Evolutionary conservation across 2,329 filamentous ascomycete genomes (phyloP).

Genomic region (Sclerotinia borealis): DNA sequence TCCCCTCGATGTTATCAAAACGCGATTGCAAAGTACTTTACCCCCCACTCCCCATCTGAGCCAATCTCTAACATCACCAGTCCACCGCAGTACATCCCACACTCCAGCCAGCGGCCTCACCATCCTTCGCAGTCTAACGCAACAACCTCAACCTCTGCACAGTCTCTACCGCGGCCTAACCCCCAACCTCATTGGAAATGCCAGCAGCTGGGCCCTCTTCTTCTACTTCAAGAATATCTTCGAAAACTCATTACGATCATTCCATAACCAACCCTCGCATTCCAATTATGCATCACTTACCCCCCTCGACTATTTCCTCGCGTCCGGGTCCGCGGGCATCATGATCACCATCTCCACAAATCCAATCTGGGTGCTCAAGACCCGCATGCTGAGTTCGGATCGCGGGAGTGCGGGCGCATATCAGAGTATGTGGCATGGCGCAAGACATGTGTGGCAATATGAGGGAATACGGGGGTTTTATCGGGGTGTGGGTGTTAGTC

Average conservation of each 20-base stretch:
- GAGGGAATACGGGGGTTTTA: conserved; percentile 83
- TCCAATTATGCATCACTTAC: conserved; percentile 15
- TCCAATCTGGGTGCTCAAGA: conserved; percentile 97
- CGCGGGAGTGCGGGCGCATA: conserved; percentile 72
- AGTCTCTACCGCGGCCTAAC: conserved; percentile 85
- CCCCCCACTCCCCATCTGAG: conserved; percentile 34
- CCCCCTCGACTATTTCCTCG: conserved; percentile 67
- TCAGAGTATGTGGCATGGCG: conserved; percentile 66
- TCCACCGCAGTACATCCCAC: conserved; percentile 43
- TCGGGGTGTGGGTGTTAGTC: conserved; percentile 72
- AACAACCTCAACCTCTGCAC: conserved; percentile 50
- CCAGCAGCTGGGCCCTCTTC: conserved; percentile 84
- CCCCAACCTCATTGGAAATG: conserved; percentile 88
- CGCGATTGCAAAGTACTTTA: conserved; percentile 73
- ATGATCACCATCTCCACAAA: conserved; percentile 81
- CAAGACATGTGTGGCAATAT: conserved; percentile 55
- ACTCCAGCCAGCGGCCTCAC: conserved; percentile 44
- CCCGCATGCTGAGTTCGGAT: conserved; percentile 88
- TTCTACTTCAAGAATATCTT: conserved; percentile 67
- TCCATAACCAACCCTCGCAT: conserved; percentile 19
- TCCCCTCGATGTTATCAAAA: conserved; percentile 94
- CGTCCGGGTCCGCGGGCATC: conserved; percentile 65
- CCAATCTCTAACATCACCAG: conserved; percentile 32
- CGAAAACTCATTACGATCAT: conserved; percentile 37
- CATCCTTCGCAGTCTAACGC: conserved; percentile 41